Conservation (phyloP, 192 early-diverging fungal species). For the Kappamyces sp. region DNA sequence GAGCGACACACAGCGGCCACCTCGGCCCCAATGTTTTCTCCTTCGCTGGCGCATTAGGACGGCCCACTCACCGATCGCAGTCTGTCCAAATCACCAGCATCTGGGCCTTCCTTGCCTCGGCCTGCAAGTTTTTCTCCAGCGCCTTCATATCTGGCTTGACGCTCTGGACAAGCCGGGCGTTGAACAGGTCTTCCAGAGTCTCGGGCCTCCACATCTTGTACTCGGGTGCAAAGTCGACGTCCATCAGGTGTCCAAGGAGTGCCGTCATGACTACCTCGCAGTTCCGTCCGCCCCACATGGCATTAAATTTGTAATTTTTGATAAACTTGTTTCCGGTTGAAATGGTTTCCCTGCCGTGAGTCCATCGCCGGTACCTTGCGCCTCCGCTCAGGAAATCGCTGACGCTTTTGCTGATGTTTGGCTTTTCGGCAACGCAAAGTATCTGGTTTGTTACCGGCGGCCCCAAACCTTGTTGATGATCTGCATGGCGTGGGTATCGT, state of each 20-base stretch:
- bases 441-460: slow-evolving; percentile 46
- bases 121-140: slow-evolving; percentile 59
- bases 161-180: slow-evolving; percentile 51
- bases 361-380: slow-evolving; percentile 21
- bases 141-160: slow-evolving; percentile 44
- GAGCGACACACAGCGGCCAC: slow-evolving; percentile 59
- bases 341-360: not conserved
- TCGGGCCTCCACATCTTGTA: slow-evolving; percentile 58
- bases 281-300: slow-evolving; percentile 43
- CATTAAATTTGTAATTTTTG: slow-evolving; percentile 76
- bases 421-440: slow-evolving; percentile 96
- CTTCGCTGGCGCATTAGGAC: slow-evolving; percentile 45
- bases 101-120: slow-evolving; percentile 53
- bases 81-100: slow-evolving; percentile 96
- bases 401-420: slow-evolving; percentile 77
- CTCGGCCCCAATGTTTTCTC: slow-evolving; percentile 89
- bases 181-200: slow-evolving; percentile 61
- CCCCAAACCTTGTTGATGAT: too few species aligned
- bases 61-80: slow-evolving; percentile 67
- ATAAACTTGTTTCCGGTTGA: slow-evolving; percentile 54
- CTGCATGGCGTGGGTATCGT: too few species aligned
- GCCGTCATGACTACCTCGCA: slow-evolving; percentile 75
- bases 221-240: slow-evolving; percentile 58
- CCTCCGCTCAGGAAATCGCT: slow-evolving; percentile 66
- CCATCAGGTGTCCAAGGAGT: slow-evolving; percentile 71